These are phyloP conservation scores for Talaromyces amestolkiae DNA, from an alignment of 2,329 filamentous ascomycete genomes.

Conservation along the genomic window DNA sequence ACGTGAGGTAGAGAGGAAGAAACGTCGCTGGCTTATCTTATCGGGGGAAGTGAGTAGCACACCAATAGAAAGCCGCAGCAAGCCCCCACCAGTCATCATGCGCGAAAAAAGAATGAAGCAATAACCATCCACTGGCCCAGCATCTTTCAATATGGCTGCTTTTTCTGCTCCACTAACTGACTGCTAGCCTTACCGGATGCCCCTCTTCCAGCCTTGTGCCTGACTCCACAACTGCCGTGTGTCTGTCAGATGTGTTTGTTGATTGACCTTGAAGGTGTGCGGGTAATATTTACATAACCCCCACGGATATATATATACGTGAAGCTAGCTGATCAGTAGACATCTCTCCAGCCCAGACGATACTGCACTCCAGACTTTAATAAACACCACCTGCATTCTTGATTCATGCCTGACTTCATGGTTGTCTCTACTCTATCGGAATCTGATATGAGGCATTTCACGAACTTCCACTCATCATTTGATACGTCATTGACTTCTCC, in stretches of 20 bases:
- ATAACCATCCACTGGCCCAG: neutral
- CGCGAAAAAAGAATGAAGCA: neutral
- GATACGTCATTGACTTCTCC: constrained; percentile 2
- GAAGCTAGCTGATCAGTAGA: neutral
- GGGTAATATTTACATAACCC: neutral
- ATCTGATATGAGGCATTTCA: neutral
- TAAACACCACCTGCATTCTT: neutral
- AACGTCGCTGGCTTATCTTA: constrained; percentile 14
- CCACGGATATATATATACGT: neutral
- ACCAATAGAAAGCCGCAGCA: neutral
- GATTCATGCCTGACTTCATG: neutral
- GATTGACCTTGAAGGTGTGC: neutral
- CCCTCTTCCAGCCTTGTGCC: neutral
- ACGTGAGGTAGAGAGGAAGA: neutral
- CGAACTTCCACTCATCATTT: neutral
- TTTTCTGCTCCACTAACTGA: neutral
- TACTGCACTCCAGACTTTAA: neutral
- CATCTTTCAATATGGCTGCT: neutral
- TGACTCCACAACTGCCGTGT: neutral
- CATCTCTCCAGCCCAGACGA: neutral
- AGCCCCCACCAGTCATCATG: neutral
- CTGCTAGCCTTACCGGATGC: neutral
- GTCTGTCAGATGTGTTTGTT: neutral
- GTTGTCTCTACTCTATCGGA: neutral
- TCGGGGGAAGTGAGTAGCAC: neutral